Evolutionary conservation across 2,329 filamentous ascomycete species (phyloP).

Genomic region (Torrubiellomyces zombiae): DNA sequence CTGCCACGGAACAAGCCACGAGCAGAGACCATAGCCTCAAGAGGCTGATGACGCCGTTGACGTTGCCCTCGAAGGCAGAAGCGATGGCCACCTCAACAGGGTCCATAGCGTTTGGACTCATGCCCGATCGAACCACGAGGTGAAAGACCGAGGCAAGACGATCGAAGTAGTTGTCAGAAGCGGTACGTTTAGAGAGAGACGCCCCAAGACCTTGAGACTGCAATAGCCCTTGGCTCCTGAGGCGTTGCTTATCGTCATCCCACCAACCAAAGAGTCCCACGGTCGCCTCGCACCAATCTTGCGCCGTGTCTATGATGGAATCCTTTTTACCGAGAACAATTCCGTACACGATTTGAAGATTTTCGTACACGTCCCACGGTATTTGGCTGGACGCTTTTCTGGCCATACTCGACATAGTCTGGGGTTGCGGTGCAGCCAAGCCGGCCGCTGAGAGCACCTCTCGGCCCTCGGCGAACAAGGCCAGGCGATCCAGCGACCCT

Average conservation of each 20-base stretch:
- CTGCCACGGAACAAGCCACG: constrained; percentile 60
- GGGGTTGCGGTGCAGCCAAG: constrained; percentile 22
- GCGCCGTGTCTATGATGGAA: constrained; percentile 58
- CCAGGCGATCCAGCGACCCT: constrained; percentile 52
- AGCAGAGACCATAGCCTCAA: constrained; percentile 68
- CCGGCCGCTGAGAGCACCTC: constrained; percentile 24
- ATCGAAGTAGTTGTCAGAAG: constrained; percentile 54
- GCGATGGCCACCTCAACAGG: constrained; percentile 68
- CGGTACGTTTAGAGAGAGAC: constrained; percentile 24
- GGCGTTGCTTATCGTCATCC: constrained; percentile 53
- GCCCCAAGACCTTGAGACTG: constrained; percentile 21
- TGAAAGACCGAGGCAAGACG: constrained; percentile 58
- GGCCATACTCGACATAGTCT: constrained; percentile 47
- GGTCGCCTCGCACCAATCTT: constrained; percentile 86
- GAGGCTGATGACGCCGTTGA: constrained; percentile 58
- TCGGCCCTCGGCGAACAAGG: constrained; percentile 63
- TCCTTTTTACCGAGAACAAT: constrained; percentile 61
- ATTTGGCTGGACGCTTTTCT: constrained; percentile 72
- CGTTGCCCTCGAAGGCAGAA: constrained; percentile 67
- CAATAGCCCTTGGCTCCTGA: constrained; percentile 22
- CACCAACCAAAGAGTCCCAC: constrained; percentile 79
- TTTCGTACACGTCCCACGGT: constrained; percentile 82
- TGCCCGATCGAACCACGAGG: constrained; percentile 50
- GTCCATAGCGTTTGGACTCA: constrained; percentile 61
- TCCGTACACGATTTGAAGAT: constrained; percentile 62